phyloP scores from a whole-genome alignment of 805 yeast species.

The Ascoidea tarda region DNA sequence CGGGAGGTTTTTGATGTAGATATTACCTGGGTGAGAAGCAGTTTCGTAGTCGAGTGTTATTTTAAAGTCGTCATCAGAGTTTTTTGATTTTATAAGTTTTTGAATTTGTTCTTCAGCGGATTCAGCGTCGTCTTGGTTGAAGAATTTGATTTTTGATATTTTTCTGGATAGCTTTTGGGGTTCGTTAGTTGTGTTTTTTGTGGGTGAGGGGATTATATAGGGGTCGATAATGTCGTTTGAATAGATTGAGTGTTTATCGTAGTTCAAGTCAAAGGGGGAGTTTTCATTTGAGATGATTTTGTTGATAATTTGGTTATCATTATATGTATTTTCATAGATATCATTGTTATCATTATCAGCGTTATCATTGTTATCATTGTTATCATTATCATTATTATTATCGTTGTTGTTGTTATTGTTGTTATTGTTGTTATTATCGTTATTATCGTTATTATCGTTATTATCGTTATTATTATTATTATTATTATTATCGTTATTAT shows the following conservation, averaged over 20 bases:
- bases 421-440: too few species aligned
- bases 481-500: neutral
- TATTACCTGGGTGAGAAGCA: constrained; percentile 41
- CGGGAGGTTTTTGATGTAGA: constrained; percentile 38
- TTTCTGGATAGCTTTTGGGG: neutral
- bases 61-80: neutral
- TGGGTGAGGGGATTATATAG: neutral
- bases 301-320: neutral
- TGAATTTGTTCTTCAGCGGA: constrained; percentile 3
- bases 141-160: constrained; percentile 2
- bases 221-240: neutral
- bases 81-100: constrained; percentile 1
- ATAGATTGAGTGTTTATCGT: neutral
- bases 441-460: neutral
- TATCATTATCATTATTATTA: neutral
- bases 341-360: neutral
- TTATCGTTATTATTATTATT: neutral
- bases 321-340: neutral
- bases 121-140: constrained; percentile 6
- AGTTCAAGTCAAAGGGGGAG: too few species aligned
- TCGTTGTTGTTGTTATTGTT: neutral
- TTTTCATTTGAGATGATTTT: neutral
- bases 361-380: neutral
- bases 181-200: neutral
- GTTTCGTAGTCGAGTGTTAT: constrained; percentile 14